Evolutionary conservation across 192 early-diverging fungal species (phyloP).

Genomic region (Entomortierella chlamydospora): DNA sequence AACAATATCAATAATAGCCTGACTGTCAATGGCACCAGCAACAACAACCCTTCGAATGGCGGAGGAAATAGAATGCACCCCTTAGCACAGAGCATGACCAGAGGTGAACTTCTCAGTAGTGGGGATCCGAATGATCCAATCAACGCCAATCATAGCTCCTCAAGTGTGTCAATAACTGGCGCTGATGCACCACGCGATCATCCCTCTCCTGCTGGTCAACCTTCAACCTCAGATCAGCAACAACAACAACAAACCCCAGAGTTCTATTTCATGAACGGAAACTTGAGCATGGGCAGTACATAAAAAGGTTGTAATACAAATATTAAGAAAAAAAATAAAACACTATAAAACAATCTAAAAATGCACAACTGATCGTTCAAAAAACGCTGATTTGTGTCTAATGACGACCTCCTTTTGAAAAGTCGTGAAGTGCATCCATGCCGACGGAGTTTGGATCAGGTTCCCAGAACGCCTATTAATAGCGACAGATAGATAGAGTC

Average conservation of each 20-base stretch:
- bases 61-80: slow-evolving; percentile 10
- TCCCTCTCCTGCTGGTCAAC: neutral
- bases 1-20: neutral
- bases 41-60: too few relatives aligned
- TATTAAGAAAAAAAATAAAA: neutral
- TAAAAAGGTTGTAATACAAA: neutral
- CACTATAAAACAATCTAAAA: neutral
- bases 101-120: slow-evolving; percentile 17
- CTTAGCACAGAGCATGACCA: slow-evolving; percentile 32
- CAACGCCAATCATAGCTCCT: neutral
- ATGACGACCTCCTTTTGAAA: slow-evolving; percentile 41
- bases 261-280: slow-evolving; percentile 8
- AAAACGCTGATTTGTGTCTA: neutral
- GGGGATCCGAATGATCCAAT: neutral
- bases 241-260: slow-evolving; percentile 18
- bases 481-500: neutral
- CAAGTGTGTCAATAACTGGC: neutral
- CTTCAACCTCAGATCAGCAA: neutral
- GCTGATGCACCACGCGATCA: neutral
- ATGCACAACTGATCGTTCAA: too few relatives aligned
- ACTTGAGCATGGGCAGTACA: slow-evolving; percentile 2
- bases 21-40: neutral
- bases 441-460: slow-evolving; percentile 40
- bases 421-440: slow-evolving; percentile 41
- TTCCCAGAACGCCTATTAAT: slow-evolving; percentile 47